Evolutionary conservation across 768 basidiomycete species (phyloP).

Genomic region (Mycena maculata): DNA sequence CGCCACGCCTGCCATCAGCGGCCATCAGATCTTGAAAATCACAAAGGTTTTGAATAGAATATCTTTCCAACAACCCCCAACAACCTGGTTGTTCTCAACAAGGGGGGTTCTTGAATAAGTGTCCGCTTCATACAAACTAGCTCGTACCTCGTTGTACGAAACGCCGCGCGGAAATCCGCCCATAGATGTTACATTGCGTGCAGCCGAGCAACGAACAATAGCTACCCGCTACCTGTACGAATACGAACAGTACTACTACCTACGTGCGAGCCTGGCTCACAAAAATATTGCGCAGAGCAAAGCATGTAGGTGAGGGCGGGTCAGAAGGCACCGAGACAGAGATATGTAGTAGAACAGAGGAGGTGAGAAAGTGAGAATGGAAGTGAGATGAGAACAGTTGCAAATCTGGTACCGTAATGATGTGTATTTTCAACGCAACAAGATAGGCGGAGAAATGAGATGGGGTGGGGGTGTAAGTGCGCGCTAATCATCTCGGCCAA

Average conservation of each 20-base stretch:
- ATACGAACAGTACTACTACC: constrained; percentile 1
- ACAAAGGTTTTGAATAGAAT: too few species aligned
- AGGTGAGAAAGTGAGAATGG: background rate
- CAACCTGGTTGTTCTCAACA: too few species aligned
- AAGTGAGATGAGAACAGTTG: constrained; percentile 21
- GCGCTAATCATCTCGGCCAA: constrained; percentile 72
- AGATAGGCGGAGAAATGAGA: constrained; percentile 11
- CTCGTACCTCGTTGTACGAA: too few species aligned
- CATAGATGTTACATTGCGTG: constrained; percentile 26
- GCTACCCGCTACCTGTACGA: constrained; percentile 7
- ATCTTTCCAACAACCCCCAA: too few species aligned
- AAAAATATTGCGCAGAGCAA: constrained; percentile 24
- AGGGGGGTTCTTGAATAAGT: too few species aligned
- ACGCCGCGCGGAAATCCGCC: background rate
- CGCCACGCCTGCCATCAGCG: too few species aligned
- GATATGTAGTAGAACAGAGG: constrained; percentile 27
- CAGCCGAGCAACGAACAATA: constrained; percentile 13
- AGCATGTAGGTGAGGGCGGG: constrained; percentile 1
- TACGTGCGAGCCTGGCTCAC: constrained; percentile 27
- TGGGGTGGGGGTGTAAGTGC: background rate
- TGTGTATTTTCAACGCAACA: constrained; percentile 32
- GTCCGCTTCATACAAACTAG: too few species aligned
- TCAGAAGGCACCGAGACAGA: constrained; percentile 8
- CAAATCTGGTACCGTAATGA: constrained; percentile 31
- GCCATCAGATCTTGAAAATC: too few species aligned